Conservation (phyloP, 371 early-diverging fungal genomes). For the Rhizopus delemar region DNA sequence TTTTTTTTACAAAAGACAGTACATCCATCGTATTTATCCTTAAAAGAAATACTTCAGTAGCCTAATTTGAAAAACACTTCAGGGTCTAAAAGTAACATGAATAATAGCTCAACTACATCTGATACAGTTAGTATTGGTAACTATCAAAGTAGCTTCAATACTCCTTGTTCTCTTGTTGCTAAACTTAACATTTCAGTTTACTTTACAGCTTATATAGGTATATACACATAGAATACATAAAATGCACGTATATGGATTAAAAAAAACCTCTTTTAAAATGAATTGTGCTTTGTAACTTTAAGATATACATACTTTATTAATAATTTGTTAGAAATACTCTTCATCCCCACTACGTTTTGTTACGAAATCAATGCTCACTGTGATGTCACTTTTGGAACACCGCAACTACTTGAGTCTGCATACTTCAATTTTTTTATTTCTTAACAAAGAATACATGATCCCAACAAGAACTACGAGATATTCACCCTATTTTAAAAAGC, state of each 20-base stretch:
- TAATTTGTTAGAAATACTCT: too few species aligned
- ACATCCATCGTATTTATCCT: too few species aligned
- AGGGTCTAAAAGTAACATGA: too few species aligned
- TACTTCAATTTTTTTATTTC: not conserved
- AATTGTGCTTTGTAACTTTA: too few species aligned
- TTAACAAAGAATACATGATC: not conserved
- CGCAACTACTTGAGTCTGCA: not conserved
- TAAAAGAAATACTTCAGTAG: not conserved
- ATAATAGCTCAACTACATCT: not conserved
- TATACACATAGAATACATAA: too few species aligned
- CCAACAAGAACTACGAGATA: not conserved
- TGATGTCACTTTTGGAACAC: too few species aligned
- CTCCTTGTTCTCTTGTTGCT: constrained; percentile 7
- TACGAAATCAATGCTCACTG: too few species aligned
- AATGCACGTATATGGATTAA: not conserved
- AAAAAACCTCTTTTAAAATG: too few species aligned
- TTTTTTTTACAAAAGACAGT: too few species aligned
- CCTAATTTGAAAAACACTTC: too few species aligned
- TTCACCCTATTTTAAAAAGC: constrained; percentile 8
- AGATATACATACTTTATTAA: too few species aligned
- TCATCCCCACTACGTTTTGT: too few species aligned
- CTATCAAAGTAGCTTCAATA: constrained; percentile 19
- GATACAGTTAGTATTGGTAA: not conserved
- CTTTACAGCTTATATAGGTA: constrained; percentile 31
- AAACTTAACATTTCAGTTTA: constrained; percentile 28